phyloP scores from a whole-genome alignment of 345 rosid species.

The Acer saccharum region DNA sequence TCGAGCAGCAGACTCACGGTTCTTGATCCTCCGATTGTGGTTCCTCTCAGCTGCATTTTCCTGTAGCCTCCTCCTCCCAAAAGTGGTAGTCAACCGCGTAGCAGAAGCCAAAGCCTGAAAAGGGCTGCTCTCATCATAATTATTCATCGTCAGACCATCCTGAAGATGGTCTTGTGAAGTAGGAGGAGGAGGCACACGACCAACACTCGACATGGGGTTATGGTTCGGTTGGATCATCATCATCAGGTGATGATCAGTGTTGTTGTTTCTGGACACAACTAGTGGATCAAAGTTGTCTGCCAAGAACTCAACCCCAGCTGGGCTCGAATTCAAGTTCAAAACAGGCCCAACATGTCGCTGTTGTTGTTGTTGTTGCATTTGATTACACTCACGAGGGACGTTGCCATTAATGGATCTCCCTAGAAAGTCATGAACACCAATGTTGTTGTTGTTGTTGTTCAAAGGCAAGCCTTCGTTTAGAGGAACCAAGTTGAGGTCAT shows the following conservation, averaged over 20 bases:
- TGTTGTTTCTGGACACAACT: slow-evolving; percentile 1
- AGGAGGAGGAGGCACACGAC: background rate
- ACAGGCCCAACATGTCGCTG: slow-evolving; percentile 47
- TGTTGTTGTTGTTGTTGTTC: slow-evolving; percentile 28
- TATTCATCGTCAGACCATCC: background rate
- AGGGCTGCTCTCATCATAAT: slow-evolving; percentile 13
- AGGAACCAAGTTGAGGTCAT: slow-evolving; percentile 63
- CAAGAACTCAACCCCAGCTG: slow-evolving; percentile 50
- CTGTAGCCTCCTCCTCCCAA: slow-evolving; percentile 49
- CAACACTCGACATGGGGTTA: background rate
- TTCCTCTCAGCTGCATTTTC: slow-evolving; percentile 22
- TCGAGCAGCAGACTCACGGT: slow-evolving; percentile 87
- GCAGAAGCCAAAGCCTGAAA: slow-evolving; percentile 42
- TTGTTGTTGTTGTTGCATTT: slow-evolving; percentile 7
- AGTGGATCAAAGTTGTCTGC: slow-evolving; percentile 36
- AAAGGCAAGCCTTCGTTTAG: slow-evolving; percentile 35
- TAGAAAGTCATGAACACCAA: slow-evolving; percentile 71
- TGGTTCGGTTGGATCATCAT: background rate
- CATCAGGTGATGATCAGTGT: background rate
- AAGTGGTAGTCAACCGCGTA: slow-evolving; percentile 26
- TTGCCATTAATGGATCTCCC: slow-evolving; percentile 40
- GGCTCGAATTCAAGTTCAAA: slow-evolving; percentile 58
- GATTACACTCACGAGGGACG: slow-evolving; percentile 18
- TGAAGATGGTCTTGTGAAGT: background rate
- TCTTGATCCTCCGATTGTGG: slow-evolving; percentile 68